Conservation (phyloP, 805 yeast species). For the Cyberlindnera bimundalis region DNA sequence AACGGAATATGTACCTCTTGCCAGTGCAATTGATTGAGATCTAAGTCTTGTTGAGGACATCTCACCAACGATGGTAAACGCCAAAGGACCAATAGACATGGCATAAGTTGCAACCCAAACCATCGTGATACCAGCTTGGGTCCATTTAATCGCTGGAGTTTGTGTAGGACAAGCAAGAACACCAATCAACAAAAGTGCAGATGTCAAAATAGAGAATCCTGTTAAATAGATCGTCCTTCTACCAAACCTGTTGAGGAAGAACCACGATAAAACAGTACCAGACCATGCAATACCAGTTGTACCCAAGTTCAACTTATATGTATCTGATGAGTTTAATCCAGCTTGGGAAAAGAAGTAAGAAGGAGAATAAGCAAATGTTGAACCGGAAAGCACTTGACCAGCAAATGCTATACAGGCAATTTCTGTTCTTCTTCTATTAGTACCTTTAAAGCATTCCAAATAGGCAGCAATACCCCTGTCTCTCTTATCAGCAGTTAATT, state of each 20-base stretch:
- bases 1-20: constrained; percentile 29
- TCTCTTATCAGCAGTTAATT: constrained; percentile 1
- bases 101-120: constrained; percentile 31
- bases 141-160: constrained; percentile 19
- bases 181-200: constrained; percentile 17
- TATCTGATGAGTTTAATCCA: constrained; percentile 35
- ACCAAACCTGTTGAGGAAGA: constrained; percentile 30
- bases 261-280: constrained; percentile 33
- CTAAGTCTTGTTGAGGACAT: constrained; percentile 38
- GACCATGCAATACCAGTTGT: constrained; percentile 31
- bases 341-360: constrained; percentile 48
- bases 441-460: constrained; percentile 42
- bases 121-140: constrained; percentile 20
- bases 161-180: constrained; percentile 16
- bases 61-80: constrained; percentile 37
- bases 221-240: constrained; percentile 29
- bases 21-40: constrained; percentile 37
- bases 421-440: constrained; percentile 42
- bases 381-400: constrained; percentile 45
- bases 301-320: constrained; percentile 35
- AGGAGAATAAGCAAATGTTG: constrained; percentile 43
- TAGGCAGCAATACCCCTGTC: constrained; percentile 25
- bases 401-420: constrained; percentile 36
- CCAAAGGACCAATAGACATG: constrained; percentile 38
- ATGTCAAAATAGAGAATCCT: constrained; percentile 28